Evolutionary conservation across 148 eudicot species (phyloP).

Genomic region (Pharnaceum exiguum): DNA sequence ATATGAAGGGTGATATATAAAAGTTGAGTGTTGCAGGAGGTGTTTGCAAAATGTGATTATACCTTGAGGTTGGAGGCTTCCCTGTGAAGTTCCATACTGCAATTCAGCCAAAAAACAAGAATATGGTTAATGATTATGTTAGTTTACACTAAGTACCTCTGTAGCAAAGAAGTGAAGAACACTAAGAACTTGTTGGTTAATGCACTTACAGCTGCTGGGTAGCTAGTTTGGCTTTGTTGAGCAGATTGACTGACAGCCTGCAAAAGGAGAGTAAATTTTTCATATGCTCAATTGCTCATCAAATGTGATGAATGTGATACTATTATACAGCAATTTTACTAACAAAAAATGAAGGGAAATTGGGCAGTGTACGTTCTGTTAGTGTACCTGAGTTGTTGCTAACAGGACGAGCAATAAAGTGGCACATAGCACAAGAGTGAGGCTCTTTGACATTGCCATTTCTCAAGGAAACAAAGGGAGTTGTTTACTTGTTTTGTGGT

Average conservation of each 20-base stretch:
- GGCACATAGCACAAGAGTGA: constrained; percentile 10
- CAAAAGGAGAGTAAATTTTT: neutral
- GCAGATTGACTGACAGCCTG: constrained; percentile 22
- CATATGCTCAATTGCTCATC: neutral
- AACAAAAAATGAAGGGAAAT: neutral
- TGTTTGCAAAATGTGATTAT: neutral
- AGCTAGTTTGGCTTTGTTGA: constrained; percentile 9
- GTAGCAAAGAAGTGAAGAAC: neutral
- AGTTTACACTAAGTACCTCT: neutral
- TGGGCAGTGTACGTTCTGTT: neutral
- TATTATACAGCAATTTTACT: neutral
- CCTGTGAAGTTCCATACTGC: constrained; percentile 41
- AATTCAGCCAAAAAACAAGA: neutral
- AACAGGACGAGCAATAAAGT: constrained; percentile 27
- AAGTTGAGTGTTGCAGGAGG: neutral
- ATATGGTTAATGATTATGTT: neutral
- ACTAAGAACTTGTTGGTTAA: neutral
- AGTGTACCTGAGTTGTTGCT: constrained; percentile 33
- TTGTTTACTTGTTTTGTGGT: neutral
- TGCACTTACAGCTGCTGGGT: constrained; percentile 12
- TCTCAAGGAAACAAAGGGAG: neutral
- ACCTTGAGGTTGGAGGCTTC: constrained; percentile 54
- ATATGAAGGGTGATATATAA: no score
- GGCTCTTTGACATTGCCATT: constrained; percentile 30
- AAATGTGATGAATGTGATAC: neutral